Conservation (phyloP, 2,329 filamentous ascomycete species). For the Exophiala alcalophila region DNA sequence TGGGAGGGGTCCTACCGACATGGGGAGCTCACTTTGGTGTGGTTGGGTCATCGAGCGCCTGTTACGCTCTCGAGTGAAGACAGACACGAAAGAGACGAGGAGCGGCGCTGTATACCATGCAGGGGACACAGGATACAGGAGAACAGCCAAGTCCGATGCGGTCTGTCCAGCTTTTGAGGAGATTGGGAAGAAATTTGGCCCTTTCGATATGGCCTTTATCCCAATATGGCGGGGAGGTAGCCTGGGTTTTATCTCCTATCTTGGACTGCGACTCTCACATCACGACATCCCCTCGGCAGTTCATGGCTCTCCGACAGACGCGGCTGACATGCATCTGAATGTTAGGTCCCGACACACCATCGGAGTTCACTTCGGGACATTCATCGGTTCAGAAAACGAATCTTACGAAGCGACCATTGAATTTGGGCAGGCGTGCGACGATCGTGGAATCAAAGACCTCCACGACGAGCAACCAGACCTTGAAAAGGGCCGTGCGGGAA, state of each 20-base stretch:
- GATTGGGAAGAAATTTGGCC: conserved; percentile 46
- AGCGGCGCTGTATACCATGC: conserved; percentile 38
- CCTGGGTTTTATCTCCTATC: conserved; percentile 22
- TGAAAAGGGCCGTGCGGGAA: conserved; percentile 15
- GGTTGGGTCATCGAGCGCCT: conserved; percentile 35
- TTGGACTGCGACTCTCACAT: conserved; percentile 36
- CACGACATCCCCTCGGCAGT: conserved; percentile 43
- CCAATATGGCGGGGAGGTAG: conserved; percentile 47
- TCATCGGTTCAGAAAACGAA: conserved; percentile 19
- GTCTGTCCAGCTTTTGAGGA: conserved; percentile 49
- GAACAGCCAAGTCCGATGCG: conserved; percentile 33
- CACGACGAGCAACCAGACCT: conserved; percentile 5
- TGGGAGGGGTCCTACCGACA: conserved; percentile 41
- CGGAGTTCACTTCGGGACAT: conserved; percentile 52
- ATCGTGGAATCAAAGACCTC: conserved; percentile 1
- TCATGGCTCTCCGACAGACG: conserved; percentile 49
- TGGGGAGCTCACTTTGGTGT: conserved; percentile 47
- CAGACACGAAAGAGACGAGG: conserved; percentile 15
- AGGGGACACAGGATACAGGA: conserved; percentile 51
- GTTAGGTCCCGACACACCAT: conserved; percentile 47
- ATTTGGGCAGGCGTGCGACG: conserved; percentile 15
- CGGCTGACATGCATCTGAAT: conserved; percentile 47
- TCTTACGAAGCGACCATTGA: conserved; percentile 20
- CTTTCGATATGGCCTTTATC: conserved; percentile 49
- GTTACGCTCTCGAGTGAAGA: conserved; percentile 36